Evolutionary conservation across 2,329 filamentous ascomycete genomes (phyloP).

Genomic region (Phaeoacremonium minimum): DNA sequence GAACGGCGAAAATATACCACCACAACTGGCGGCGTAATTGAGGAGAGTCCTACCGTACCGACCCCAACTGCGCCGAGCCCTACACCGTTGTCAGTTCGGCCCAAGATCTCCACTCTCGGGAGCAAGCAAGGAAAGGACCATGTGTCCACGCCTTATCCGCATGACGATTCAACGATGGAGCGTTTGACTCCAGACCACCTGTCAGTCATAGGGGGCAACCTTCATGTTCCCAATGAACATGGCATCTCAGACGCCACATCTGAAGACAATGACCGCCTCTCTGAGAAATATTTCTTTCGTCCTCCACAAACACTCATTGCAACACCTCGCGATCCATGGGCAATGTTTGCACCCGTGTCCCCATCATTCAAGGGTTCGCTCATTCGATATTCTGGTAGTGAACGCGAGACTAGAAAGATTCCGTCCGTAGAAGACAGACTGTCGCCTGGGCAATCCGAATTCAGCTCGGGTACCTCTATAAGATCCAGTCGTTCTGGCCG

Average conservation of each 20-base stretch:
- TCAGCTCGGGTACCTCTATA: no score
- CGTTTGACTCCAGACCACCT: no score
- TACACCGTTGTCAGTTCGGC: constrained; percentile 21
- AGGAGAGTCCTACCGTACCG: constrained; percentile 11
- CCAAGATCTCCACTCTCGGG: constrained; percentile 15
- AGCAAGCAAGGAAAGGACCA: background rate
- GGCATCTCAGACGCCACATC: constrained; percentile 8
- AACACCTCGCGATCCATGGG: no score
- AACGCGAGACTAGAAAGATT: no score
- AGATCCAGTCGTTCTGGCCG: no score
- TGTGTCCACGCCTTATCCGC: constrained; percentile 21
- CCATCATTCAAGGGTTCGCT: no score
- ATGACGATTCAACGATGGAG: constrained; percentile 13
- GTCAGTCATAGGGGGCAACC: no score
- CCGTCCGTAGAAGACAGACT: no score
- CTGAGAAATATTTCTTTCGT: constrained; percentile 16
- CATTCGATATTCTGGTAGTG: no score
- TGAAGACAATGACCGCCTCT: constrained; percentile 7
- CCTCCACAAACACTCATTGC: constrained; percentile 11
- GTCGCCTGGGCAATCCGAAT: no score
- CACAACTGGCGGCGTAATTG: background rate
- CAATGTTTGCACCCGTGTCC: no score
- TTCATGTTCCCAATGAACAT: no score
- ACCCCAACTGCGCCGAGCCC: constrained; percentile 29
- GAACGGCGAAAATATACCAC: background rate